These are phyloP conservation scores for Fusarium sp. DNA, from an alignment of 2,329 filamentous ascomycete species.

Conservation along the genomic window DNA sequence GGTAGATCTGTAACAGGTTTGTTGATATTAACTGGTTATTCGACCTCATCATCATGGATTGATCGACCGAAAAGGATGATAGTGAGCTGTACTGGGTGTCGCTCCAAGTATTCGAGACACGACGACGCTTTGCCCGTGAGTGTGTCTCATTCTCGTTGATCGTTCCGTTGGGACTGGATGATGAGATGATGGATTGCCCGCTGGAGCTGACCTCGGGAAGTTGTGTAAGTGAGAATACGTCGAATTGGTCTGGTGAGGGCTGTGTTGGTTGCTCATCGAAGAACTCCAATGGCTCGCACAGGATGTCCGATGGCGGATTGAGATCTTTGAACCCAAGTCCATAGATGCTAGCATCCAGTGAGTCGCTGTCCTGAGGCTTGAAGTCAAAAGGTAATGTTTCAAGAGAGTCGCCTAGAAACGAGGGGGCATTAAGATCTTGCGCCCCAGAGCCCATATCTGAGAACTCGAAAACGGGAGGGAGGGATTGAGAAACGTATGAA, in stretches of 20 bases:
- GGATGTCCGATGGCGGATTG: neutral
- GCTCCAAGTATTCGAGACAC: conserved; percentile 5
- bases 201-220: neutral
- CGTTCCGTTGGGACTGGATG: neutral
- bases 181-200: conserved; percentile 1
- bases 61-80: conserved; percentile 27
- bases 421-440: neutral
- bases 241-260: neutral
- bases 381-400: conserved; percentile 7
- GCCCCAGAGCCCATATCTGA: neutral
- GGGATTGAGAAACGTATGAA: conserved; percentile 4
- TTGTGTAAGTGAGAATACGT: neutral
- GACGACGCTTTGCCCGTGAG: conserved; percentile 7
- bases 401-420: neutral
- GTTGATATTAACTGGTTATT: conserved; percentile 56
- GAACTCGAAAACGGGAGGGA: conserved; percentile 3
- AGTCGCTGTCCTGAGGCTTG: neutral
- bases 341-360: neutral
- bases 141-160: neutral
- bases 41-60: conserved; percentile 42
- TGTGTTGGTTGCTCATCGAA: neutral
- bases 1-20: conserved; percentile 61
- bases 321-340: conserved; percentile 1
- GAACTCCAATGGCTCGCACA: neutral
- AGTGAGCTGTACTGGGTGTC: conserved; percentile 21